These are phyloP conservation scores for Boletus reticuloceps DNA, from an alignment of 768 basidiomycete species.

Conservation along the genomic window DNA sequence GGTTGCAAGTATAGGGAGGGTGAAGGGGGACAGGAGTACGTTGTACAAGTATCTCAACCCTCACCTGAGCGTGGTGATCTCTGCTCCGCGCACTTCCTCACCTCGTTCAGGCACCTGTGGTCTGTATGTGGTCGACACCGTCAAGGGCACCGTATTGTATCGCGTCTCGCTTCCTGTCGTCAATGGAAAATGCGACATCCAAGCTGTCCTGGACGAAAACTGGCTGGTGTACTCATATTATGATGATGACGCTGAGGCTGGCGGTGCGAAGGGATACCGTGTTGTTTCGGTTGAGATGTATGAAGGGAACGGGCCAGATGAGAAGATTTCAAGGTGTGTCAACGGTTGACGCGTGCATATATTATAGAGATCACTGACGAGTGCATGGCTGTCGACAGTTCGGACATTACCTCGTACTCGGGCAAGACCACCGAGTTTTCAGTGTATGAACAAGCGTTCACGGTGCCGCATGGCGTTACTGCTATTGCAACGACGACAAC, in stretches of 20 bases:
- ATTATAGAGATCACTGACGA: constrained; percentile 6
- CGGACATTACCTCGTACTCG: constrained; percentile 54
- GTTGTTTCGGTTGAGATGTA: constrained; percentile 87
- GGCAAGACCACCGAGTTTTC: constrained; percentile 51
- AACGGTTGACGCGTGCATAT: neutral
- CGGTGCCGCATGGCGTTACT: constrained; percentile 66
- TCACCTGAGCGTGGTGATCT: constrained; percentile 66
- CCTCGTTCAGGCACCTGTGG: constrained; percentile 43
- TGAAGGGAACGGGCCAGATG: constrained; percentile 67
- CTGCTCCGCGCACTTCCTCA: constrained; percentile 33
- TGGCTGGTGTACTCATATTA: constrained; percentile 92
- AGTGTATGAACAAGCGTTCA: constrained; percentile 66
- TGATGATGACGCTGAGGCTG: constrained; percentile 51
- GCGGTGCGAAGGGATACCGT: constrained; percentile 61
- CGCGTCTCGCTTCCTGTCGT: constrained; percentile 51
- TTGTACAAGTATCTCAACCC: constrained; percentile 95
- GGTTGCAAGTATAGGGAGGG: constrained; percentile 78
- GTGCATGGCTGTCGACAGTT: constrained; percentile 32
- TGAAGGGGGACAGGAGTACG: constrained; percentile 83
- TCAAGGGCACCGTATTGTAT: constrained; percentile 77
- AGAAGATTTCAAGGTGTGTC: constrained; percentile 69
- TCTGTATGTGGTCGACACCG: constrained; percentile 75
- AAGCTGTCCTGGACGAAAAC: constrained; percentile 76
- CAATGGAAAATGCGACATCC: constrained; percentile 56
- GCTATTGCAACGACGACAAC: constrained; percentile 76